phyloP scores from a whole-genome alignment of 2,329 filamentous ascomycete genomes.

The Apiospora kogelbergensis region DNA sequence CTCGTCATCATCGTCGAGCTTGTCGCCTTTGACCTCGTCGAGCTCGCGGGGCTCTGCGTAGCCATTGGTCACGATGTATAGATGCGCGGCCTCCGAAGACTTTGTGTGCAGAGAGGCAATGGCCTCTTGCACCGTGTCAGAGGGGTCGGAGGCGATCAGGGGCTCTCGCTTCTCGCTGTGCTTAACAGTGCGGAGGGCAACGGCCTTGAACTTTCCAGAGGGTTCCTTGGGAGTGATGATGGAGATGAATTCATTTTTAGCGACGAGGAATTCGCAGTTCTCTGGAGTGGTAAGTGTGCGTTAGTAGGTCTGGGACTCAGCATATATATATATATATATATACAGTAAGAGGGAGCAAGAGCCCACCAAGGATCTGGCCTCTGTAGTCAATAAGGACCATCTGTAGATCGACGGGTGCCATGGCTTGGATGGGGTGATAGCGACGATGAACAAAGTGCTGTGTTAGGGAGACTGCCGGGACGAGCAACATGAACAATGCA shows the following conservation, averaged over 20 bases:
- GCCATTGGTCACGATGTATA: constrained; percentile 27
- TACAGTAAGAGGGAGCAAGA: neutral
- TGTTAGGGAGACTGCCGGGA: neutral
- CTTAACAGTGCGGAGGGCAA: constrained; percentile 21
- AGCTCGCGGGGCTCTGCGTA: constrained; percentile 22
- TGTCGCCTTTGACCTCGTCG: constrained; percentile 16
- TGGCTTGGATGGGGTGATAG: neutral
- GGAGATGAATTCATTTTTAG: constrained; percentile 25
- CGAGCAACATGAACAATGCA: constrained; percentile 7
- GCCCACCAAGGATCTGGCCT: constrained; percentile 27
- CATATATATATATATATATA: too few species aligned
- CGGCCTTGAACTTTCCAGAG: constrained; percentile 23
- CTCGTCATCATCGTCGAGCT: constrained; percentile 15
- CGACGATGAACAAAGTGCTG: neutral
- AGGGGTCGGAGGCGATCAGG: constrained; percentile 24
- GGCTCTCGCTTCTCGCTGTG: constrained; percentile 22
- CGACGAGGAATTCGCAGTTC: constrained; percentile 32
- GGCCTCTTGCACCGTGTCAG: constrained; percentile 19
- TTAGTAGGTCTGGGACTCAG: neutral
- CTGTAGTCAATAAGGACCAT: constrained; percentile 22
- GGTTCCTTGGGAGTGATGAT: constrained; percentile 25
- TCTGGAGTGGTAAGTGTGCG: neutral
- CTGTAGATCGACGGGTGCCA: constrained; percentile 1
- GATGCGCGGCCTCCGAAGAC: constrained; percentile 28
- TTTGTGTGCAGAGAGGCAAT: constrained; percentile 27